A percentile compares a stretch with the other conserved stretches of the same genome.
phyloP scores from a whole-genome alignment of 2,329 filamentous ascomycete species.

The Phymatotrichopsis omnivora region DNA sequence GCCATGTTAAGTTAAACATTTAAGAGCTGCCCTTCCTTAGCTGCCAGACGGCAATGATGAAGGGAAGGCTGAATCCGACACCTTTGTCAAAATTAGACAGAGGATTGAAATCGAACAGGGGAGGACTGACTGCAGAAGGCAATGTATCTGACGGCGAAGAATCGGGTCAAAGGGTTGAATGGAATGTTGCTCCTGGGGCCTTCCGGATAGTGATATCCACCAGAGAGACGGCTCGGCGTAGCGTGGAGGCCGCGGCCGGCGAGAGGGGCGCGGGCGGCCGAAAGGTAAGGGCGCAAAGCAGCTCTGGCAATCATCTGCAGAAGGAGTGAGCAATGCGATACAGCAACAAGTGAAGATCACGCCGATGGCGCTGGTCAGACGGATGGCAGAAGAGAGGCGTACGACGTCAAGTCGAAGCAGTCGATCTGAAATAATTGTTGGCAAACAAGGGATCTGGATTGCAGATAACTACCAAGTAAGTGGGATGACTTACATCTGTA shows the following conservation, averaged over 20 bases:
- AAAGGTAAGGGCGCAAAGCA: constrained; percentile 49
- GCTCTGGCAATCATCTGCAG: constrained; percentile 77
- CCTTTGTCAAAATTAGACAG: too few species aligned
- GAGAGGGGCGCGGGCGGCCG: constrained; percentile 47
- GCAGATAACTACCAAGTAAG: too few species aligned
- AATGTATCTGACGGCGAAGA: constrained; percentile 79
- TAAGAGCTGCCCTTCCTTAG: constrained; percentile 35
- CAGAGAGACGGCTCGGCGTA: constrained; percentile 73
- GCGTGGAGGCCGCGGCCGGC: constrained; percentile 90
- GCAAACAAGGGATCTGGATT: too few species aligned
- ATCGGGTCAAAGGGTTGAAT: constrained; percentile 88
- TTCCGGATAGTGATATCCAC: constrained; percentile 96
- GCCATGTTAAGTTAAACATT: not conserved
- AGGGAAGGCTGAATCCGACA: constrained; percentile 50
- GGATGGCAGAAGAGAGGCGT: too few species aligned
- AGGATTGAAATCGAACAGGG: constrained; percentile 11
- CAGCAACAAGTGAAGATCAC: too few species aligned
- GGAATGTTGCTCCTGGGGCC: constrained; percentile 89
- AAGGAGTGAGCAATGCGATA: too few species aligned
- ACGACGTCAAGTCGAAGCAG: too few species aligned
- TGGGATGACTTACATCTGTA: too few species aligned
- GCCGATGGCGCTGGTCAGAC: too few species aligned
- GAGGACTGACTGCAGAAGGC: constrained; percentile 54
- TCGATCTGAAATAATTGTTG: too few species aligned
- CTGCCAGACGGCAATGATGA: constrained; percentile 48